A percentile compares a stretch with the other conserved stretches of the same genome.
Conservation (phyloP, 495 filamentous ascomycete genomes). For the Neurospora tetraspora region DNA sequence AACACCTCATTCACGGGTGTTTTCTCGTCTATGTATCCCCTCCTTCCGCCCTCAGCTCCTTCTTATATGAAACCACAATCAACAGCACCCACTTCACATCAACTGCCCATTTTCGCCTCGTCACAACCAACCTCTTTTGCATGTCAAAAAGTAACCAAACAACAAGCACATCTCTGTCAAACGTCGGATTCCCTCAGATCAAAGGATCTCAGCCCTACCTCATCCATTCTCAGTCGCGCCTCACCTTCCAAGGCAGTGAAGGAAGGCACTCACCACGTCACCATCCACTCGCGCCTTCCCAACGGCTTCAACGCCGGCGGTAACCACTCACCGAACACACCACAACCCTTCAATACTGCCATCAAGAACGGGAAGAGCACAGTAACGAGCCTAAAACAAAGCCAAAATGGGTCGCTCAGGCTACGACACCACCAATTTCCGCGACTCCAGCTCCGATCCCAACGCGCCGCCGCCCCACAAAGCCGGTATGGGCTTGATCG, state of each 20-base stretch:
- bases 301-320: background rate
- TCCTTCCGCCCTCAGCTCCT: background rate
- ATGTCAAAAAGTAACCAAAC: background rate
- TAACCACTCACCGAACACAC: background rate
- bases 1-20: background rate
- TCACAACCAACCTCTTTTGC: background rate
- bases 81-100: background rate
- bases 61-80: background rate
- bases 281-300: background rate
- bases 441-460: background rate
- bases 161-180: background rate
- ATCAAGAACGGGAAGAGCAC: background rate
- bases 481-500: background rate
- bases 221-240: background rate
- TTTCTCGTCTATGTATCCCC: background rate
- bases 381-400: background rate
- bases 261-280: background rate
- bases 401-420: slow-evolving; percentile 5
- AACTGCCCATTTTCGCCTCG: background rate
- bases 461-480: background rate
- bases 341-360: background rate
- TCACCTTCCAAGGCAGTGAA: background rate
- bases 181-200: background rate
- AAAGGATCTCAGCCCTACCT: background rate
- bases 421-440: slow-evolving; percentile 11